Percentiles rank a stretch among this genome's conserved stretches.
These are phyloP conservation scores for Sutorius eximius DNA, from an alignment of 1,284 basidiomycete genomes.

Conservation along the genomic window DNA sequence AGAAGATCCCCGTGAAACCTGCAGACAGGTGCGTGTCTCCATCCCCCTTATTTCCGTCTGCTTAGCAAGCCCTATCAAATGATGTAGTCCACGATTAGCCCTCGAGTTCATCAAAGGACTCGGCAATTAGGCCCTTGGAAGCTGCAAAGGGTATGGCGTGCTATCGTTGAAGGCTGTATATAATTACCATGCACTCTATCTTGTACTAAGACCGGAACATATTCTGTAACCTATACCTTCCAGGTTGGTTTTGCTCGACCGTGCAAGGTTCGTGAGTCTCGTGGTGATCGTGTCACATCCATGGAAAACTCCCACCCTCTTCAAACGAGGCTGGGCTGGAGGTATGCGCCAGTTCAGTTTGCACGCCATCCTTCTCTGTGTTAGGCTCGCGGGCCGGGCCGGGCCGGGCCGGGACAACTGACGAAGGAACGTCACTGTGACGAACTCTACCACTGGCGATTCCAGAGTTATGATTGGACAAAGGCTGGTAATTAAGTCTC, in stretches of 20 bases:
- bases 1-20: conserved; percentile 81
- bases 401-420: too few species aligned
- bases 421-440: too few species aligned
- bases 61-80: background rate
- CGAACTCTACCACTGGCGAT: too few species aligned
- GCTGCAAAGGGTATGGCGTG: background rate
- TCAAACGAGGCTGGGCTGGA: too few species aligned
- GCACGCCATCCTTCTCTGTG: too few species aligned
- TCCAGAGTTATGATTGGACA: too few species aligned
- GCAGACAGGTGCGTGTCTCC: conserved; percentile 62
- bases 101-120: conserved; percentile 43
- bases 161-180: background rate
- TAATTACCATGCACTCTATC: background rate
- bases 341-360: too few species aligned
- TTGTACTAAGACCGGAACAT: conserved; percentile 4
- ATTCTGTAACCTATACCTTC: background rate
- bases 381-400: too few species aligned
- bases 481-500: too few species aligned
- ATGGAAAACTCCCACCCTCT: too few species aligned
- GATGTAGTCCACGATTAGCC: conserved; percentile 33
- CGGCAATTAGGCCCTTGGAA: conserved; percentile 12
- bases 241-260: background rate
- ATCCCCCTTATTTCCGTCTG: background rate
- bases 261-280: background rate
- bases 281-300: too few species aligned